phyloP scores from a whole-genome alignment of 1,284 basidiomycete genomes.

The Fomitiporia mediterranea region DNA sequence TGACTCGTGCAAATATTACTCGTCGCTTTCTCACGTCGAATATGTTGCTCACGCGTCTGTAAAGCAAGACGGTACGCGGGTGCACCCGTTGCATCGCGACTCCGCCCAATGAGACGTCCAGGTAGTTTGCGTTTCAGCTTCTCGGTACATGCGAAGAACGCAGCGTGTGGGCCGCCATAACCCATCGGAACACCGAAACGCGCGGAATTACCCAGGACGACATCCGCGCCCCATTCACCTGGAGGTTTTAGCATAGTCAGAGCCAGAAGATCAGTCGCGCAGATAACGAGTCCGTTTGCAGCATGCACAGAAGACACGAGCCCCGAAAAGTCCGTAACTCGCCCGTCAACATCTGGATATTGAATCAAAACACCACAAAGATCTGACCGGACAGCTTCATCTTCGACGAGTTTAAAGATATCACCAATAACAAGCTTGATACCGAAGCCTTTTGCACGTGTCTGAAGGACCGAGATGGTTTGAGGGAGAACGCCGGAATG shows the following conservation, averaged over 20 bases:
- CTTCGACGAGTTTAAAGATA: slow-evolving; percentile 45
- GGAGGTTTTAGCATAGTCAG: slow-evolving; percentile 93
- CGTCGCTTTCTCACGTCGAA: slow-evolving; percentile 92
- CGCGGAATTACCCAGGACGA: slow-evolving; percentile 92
- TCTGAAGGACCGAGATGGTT: slow-evolving; percentile 81
- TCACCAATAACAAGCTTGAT: slow-evolving; percentile 75
- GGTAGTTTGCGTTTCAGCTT: slow-evolving; percentile 97
- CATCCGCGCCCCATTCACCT: slow-evolving; percentile 98
- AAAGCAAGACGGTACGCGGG: slow-evolving; percentile 90
- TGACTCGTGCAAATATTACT: slow-evolving; percentile 94
- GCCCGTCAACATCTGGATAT: slow-evolving; percentile 90
- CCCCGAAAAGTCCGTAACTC: slow-evolving; percentile 70
- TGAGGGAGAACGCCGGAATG: slow-evolving; percentile 82
- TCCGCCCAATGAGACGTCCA: slow-evolving; percentile 88
- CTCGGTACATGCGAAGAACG: slow-evolving; percentile 94
- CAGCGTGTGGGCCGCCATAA: slow-evolving; percentile 90
- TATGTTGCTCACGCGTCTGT: slow-evolving; percentile 96
- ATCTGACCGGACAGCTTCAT: slow-evolving; percentile 53
- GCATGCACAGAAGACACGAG: slow-evolving; percentile 72
- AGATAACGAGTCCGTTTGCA: slow-evolving; percentile 76
- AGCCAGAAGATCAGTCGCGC: slow-evolving; percentile 90
- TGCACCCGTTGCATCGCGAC: slow-evolving; percentile 80
- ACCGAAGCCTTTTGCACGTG: slow-evolving; percentile 87
- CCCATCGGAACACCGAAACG: slow-evolving; percentile 92
- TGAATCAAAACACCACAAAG: slow-evolving; percentile 89